These are phyloP conservation scores for Pelargonium citronellum DNA, from an alignment of 441 rosid genomes.

Conservation along the genomic window DNA sequence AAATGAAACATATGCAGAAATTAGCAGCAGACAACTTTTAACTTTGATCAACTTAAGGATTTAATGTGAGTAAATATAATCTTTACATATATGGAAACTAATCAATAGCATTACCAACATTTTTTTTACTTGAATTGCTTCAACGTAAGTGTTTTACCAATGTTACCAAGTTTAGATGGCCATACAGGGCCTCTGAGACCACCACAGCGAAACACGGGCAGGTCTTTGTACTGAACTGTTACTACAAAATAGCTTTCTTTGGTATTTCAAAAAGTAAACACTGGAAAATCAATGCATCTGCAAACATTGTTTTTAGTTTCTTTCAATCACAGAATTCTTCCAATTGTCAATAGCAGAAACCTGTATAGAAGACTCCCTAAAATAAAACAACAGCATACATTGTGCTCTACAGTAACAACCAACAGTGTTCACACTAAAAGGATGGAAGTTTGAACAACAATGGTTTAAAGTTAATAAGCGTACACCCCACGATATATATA, in stretches of 20 bases:
- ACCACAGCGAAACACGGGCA: background rate
- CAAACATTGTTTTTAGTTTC: too few species aligned
- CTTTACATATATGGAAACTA: background rate
- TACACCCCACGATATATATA: too few species aligned
- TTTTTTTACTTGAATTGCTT: background rate
- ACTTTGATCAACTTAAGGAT: background rate
- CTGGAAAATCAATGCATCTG: too few species aligned
- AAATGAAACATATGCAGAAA: background rate
- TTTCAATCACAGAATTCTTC: background rate
- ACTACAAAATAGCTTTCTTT: background rate
- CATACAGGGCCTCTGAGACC: background rate
- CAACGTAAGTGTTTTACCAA: background rate
- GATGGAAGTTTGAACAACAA: background rate
- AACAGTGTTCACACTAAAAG: background rate
- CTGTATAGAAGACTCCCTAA: background rate
- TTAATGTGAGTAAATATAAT: background rate
- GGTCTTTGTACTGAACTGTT: background rate
- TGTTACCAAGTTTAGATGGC: conserved; percentile 3
- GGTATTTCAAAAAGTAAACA: too few species aligned
- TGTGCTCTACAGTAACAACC: background rate
- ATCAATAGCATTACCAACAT: background rate
- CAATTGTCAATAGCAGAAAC: background rate
- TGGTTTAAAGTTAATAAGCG: background rate
- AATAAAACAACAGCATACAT: background rate
- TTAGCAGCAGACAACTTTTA: background rate